Base-by-base conservation (phyloP, 495 filamentous ascomycete genomes). In the Aspergillus wentii region DNA sequence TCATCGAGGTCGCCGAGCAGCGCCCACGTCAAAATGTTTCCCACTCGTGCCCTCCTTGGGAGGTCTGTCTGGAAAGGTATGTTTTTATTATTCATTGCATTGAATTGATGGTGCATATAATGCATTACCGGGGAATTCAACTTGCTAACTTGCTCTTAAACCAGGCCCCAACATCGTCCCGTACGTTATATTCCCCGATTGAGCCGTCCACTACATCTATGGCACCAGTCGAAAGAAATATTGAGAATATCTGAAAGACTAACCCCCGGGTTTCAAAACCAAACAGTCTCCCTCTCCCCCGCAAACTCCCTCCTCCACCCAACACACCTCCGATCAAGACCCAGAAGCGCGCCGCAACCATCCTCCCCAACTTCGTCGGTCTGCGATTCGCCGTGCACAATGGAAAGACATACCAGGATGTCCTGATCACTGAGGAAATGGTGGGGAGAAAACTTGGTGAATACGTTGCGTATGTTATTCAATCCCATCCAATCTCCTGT, bases 361-460 rank as follows among this genome's bases (percentile, higher is more conserved):
- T 98, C 53, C 77, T 97, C 16, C 92, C 92, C 26, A 94, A 87
- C 60, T 97, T 97, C 62, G 89, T 98, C 18, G 94, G 92, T 5
- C 69, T 94, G 48, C 83, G 79, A 53, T 98, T 97, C 64, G 85
- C 91, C 54, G 78, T 98, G 15, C 85, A 98, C 57, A 97, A 96
- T 61, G 92, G 92, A 48, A 97, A 95, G 75, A 78, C 74, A 1
- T 98, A 98, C 57, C 60, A 85, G 43, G 94, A 97, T 58, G 70
- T 97, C 20, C 71, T 72, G 31, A 83, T 98, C 42, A 95, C 89
- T 27, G 91, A 96, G 63, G 88, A 97, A 56, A 97, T 98, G 94
- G 94, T 98, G 11, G 92, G 94, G 28, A 83, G 94, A 61, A 98
- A 97, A 66, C 71, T 98, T 54, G 92, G 92, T 44, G 94, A 97